Percentiles rank a stretch among this genome's conserved stretches.
Conservation (phyloP, 768 basidiomycete genomes). For the Pisolithus marmoratus region DNA sequence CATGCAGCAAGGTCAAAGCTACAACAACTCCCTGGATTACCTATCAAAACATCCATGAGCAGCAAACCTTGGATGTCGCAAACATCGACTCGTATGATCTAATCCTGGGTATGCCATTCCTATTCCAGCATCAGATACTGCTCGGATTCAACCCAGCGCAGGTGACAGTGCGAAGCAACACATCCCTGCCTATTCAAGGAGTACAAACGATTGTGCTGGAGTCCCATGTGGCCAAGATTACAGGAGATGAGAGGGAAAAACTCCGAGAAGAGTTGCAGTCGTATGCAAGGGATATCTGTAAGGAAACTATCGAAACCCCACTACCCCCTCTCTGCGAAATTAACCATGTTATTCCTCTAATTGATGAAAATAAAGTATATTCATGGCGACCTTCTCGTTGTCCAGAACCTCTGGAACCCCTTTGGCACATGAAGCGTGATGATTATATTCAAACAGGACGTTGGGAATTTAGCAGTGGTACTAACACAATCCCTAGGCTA, state of each 20-base stretch:
- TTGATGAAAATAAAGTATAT: slow-evolving; percentile 27
- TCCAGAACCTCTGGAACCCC: slow-evolving; percentile 22
- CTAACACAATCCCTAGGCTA: slow-evolving; percentile 29
- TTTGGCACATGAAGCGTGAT: slow-evolving; percentile 26
- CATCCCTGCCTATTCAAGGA: slow-evolving; percentile 12
- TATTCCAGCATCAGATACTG: slow-evolving; percentile 27
- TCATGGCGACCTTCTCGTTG: slow-evolving; percentile 32
- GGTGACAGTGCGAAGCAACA: slow-evolving; percentile 9
- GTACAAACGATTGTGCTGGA: background rate
- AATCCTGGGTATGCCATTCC: slow-evolving; percentile 35
- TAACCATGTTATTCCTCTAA: slow-evolving; percentile 33
- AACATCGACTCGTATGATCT: slow-evolving; percentile 35
- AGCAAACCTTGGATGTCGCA: slow-evolving; percentile 29
- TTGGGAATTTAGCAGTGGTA: slow-evolving; percentile 23
- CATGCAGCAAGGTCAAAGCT: slow-evolving; percentile 21
- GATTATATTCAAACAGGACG: slow-evolving; percentile 25
- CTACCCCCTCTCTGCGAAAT: slow-evolving; percentile 28
- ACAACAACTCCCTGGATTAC: slow-evolving; percentile 2
- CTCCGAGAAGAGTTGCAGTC: slow-evolving; percentile 10
- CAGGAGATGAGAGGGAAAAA: slow-evolving; percentile 5
- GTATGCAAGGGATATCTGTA: slow-evolving; percentile 23
- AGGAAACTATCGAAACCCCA: slow-evolving; percentile 20
- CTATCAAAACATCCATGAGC: slow-evolving; percentile 15
- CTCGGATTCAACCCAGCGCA: slow-evolving; percentile 23
- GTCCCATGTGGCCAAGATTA: background rate